Conservation (phyloP, 2,329 filamentous ascomycete genomes). For the Akanthomyces dipterigenus region DNA sequence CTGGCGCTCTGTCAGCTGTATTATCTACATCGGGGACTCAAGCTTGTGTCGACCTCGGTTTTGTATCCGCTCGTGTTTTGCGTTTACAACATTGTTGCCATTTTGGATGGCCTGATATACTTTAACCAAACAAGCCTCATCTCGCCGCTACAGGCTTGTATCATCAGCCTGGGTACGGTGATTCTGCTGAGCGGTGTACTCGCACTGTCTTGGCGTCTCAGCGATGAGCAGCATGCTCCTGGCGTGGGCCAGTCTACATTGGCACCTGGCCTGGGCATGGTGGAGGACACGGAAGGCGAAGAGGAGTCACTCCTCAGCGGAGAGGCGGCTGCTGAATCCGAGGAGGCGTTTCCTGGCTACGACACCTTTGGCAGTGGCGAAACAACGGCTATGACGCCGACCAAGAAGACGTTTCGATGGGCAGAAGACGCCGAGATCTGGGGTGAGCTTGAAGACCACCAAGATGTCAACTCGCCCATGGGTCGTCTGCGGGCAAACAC, state of each 20-base stretch:
- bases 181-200: constrained; percentile 84
- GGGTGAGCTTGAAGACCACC: constrained; percentile 77
- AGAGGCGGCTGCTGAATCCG: constrained; percentile 36
- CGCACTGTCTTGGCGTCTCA: constrained; percentile 87
- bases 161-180: constrained; percentile 80
- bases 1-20: constrained; percentile 88
- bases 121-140: constrained; percentile 84
- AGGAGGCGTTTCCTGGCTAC: constrained; percentile 31
- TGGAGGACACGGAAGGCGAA: constrained; percentile 61
- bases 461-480: constrained; percentile 35
- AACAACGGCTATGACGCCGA: constrained; percentile 30
- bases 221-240: constrained; percentile 63
- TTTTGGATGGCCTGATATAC: constrained; percentile 93
- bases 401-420: constrained; percentile 46
- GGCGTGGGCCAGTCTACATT: constrained; percentile 61
- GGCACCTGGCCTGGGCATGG: constrained; percentile 73
- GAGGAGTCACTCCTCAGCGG: constrained; percentile 49
- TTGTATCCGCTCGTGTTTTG: constrained; percentile 97
- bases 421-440: constrained; percentile 75
- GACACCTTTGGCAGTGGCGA: constrained; percentile 44
- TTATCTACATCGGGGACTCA: constrained; percentile 88
- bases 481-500: constrained; percentile 43
- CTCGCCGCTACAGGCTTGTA: constrained; percentile 64
- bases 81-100: constrained; percentile 98
- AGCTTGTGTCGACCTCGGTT: constrained; percentile 90